Evolutionary conservation across 2,329 filamentous ascomycete species (phyloP).

Genomic region (Dothideomycetes sp.): DNA sequence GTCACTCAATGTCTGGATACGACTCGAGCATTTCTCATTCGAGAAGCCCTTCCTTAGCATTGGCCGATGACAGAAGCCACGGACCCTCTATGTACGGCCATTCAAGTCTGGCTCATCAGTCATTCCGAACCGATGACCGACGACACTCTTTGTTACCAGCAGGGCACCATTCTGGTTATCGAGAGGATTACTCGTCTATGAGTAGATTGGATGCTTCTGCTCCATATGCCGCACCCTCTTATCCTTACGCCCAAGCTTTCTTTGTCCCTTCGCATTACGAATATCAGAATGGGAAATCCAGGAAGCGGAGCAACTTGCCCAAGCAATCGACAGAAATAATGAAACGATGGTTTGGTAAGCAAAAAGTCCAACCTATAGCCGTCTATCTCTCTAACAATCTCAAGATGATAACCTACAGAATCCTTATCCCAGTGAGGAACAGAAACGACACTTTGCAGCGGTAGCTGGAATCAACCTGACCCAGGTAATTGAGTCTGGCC

Average conservation of each 20-base stretch:
- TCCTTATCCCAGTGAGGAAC: slow-evolving; percentile 27
- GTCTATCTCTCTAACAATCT: neutral
- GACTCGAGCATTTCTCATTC: neutral
- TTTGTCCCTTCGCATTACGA: slow-evolving; percentile 17
- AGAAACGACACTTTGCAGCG: slow-evolving; percentile 16
- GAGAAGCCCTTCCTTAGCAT: neutral
- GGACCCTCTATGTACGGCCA: neutral
- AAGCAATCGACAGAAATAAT: slow-evolving; percentile 28
- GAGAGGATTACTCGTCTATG: slow-evolving; percentile 4
- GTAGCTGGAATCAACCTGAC: slow-evolving; percentile 26
- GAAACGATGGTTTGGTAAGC: slow-evolving; percentile 23
- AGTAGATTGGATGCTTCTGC: slow-evolving; percentile 6
- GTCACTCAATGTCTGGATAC: neutral
- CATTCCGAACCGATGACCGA: neutral
- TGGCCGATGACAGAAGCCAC: neutral
- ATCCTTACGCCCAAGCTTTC: slow-evolving; percentile 7
- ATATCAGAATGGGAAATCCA: slow-evolving; percentile 24
- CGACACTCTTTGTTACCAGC: neutral
- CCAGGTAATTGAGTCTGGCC: slow-evolving; percentile 14
- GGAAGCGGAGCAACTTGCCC: slow-evolving; percentile 26
- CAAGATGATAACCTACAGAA: slow-evolving; percentile 25
- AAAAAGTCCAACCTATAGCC: neutral
- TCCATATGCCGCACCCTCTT: slow-evolving; percentile 6
- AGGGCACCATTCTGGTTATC: slow-evolving; percentile 3
- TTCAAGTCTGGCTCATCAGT: neutral